phyloP scores from a whole-genome alignment of 2,329 filamentous ascomycete species.

The Stachybotrys elegans region DNA sequence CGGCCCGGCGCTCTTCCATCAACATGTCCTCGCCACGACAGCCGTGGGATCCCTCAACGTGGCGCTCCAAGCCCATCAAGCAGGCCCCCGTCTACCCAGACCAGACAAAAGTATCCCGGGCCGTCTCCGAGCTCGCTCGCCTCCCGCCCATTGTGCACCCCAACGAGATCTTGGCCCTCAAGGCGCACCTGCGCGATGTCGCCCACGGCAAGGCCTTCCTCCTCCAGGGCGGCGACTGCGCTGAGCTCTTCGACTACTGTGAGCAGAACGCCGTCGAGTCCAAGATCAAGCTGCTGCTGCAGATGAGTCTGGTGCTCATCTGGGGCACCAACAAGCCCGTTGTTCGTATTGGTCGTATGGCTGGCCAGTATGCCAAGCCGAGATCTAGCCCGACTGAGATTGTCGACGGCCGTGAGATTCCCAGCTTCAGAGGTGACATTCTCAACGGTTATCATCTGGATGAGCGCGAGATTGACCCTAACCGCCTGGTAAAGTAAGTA shows the following conservation, averaged over 20 bases:
- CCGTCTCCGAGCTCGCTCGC: conserved; percentile 58
- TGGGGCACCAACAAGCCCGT: conserved; percentile 80
- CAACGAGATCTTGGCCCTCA: conserved; percentile 74
- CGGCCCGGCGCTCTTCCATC: too few species aligned
- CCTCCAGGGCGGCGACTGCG: conserved; percentile 93
- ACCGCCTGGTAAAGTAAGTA: conserved; percentile 65
- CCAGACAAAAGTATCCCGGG: conserved; percentile 49
- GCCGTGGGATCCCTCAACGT: conserved; percentile 59
- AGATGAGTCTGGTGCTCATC: conserved; percentile 95
- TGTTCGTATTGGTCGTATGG: conserved; percentile 91
- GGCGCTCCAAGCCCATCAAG: conserved; percentile 74
- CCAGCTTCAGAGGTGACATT: conserved; percentile 92
- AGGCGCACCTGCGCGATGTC: conserved; percentile 74
- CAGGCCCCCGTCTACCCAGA: conserved; percentile 70
- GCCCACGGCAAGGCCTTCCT: conserved; percentile 88
- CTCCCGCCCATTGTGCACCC: conserved; percentile 78
- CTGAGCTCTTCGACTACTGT: conserved; percentile 96
- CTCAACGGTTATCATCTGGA: conserved; percentile 79
- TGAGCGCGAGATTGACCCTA: conserved; percentile 77
- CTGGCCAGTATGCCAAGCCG: conserved; percentile 96
- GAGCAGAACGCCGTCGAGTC: conserved; percentile 83
- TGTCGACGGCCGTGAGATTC: conserved; percentile 73
- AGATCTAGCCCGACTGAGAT: conserved; percentile 83
- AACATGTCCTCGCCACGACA: not conserved
- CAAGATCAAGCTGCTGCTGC: conserved; percentile 92